Evolutionary conservation across 495 filamentous ascomycete genomes (phyloP), one percentile per base, ranked within the genome.

Genomic region (Neurospora sp.): DNA sequence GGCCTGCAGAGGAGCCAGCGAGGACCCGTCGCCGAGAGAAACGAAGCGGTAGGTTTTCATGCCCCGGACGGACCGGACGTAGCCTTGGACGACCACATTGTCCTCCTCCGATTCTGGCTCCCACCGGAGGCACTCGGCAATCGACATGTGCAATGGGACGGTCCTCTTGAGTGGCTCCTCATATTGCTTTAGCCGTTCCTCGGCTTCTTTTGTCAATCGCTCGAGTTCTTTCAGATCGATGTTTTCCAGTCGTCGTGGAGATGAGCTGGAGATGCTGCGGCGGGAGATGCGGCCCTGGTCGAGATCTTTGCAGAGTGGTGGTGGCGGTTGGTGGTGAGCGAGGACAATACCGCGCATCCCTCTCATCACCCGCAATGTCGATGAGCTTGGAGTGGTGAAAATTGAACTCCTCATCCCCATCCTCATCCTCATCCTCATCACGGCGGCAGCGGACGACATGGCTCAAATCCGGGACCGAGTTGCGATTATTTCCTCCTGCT

Each of bases 31-130:
- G 5, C 91, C 89, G 70, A 99, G 85, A 70, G 93, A 87, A 18
- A 93, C 92, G 83, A 99, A 99, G 16, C 90, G 89, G 73, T 89
- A 84, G 59, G 85, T 85, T 82, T 97, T 97, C 83, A 96, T 94
- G 77, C 92, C 91, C 72, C 96, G 89, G 72, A 98, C 89, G 18
- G 93, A 93, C 68, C 93, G 89, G 73, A 98, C 85, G 81, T 90
- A 94, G 41, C 95, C 96, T 78, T 92, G 86, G 73, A 97, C 84
- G 61, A 82, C 79, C 10, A 85, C 83, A 72, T 82, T 46, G 4
- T 76, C 76, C 16, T 71, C 75, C 14, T 71, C 72, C 38, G 74
- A 61, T 22, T 70, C 39, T 16, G 81, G 81, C 53, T 76, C 75
- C 79, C 79, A 82, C 40, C 78, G 71, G 16, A 82, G 77, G 0